phyloP scores from a whole-genome alignment of 352 stramenopile species.

The Phytophthora sp. region DNA sequence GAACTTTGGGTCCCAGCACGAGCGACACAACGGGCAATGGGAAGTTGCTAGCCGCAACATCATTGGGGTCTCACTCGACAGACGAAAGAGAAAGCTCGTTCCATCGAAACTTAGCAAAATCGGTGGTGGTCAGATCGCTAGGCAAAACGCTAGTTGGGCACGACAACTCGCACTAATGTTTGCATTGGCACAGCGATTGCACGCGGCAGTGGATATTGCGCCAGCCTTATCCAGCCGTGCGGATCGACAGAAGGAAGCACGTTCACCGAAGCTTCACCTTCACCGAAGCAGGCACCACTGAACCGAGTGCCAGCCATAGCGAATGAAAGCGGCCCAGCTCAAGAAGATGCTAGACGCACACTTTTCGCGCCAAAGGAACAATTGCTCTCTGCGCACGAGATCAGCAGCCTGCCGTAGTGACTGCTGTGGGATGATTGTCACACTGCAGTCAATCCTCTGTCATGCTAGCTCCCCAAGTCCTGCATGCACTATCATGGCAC shows the following conservation, averaged over 20 bases:
- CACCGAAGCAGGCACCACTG: conserved; percentile 8
- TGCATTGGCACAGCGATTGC: conserved; percentile 2
- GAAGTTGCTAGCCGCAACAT: background rate
- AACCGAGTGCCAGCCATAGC: background rate
- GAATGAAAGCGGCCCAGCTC: too few relatives aligned
- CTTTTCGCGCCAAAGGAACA: conserved; percentile 12
- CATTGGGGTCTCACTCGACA: conserved; percentile 2
- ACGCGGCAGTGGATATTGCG: conserved; percentile 1
- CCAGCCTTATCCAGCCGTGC: conserved; percentile 10
- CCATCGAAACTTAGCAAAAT: conserved; percentile 27
- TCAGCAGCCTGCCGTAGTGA: background rate
- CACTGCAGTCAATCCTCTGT: background rate
- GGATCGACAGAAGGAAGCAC: conserved; percentile 22
- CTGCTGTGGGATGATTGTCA: conserved; percentile 6
- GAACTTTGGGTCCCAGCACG: too few relatives aligned
- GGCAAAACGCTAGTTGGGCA: conserved; percentile 6
- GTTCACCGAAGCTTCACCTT: conserved; percentile 31
- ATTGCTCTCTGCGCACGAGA: conserved; percentile 1
- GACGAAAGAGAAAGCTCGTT: conserved; percentile 5
- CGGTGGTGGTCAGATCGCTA: conserved; percentile 23
- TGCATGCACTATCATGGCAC: too few relatives aligned
- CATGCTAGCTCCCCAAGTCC: background rate
- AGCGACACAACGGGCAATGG: too few relatives aligned
- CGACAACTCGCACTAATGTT: conserved; percentile 5
- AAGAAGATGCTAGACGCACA: background rate